Percentiles rank a stretch among this genome's conserved stretches.
These are phyloP conservation scores for Cenchrus fungigraminus DNA, from an alignment of 176 grass and related monocot species.

Conservation along the genomic window DNA sequence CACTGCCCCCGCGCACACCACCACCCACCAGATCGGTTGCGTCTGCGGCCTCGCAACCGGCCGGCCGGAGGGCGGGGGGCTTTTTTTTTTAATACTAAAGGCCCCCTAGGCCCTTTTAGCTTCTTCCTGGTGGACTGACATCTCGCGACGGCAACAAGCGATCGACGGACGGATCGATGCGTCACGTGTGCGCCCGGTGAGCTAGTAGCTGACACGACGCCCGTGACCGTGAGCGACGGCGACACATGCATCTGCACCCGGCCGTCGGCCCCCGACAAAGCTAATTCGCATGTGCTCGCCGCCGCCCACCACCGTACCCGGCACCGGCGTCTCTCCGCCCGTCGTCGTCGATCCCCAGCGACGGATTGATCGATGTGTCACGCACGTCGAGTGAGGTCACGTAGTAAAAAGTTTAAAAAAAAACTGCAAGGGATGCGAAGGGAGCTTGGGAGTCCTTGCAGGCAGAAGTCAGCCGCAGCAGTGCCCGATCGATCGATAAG, in stretches of 20 bases:
- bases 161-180: background rate
- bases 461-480: background rate
- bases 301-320: background rate
- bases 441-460: background rate
- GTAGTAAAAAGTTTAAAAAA: background rate
- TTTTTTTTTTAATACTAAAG: background rate
- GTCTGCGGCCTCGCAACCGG: background rate
- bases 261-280: background rate
- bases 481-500: background rate
- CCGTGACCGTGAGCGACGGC: background rate
- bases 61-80: too few species aligned
- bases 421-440: background rate
- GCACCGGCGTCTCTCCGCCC: background rate
- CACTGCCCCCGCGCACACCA: background rate
- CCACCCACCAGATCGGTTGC: background rate
- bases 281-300: constrained; percentile 28
- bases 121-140: background rate
- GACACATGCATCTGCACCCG: constrained; percentile 29
- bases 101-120: background rate
- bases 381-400: background rate
- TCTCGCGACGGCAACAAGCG: too few species aligned
- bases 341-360: background rate
- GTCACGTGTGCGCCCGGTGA: background rate
- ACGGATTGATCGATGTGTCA: background rate
- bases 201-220: background rate